A percentile compares a stretch with the other conserved stretches of the same genome.
Conservation (phyloP, 2,329 filamentous ascomycete species). For the Sphaerulina musiva region DNA sequence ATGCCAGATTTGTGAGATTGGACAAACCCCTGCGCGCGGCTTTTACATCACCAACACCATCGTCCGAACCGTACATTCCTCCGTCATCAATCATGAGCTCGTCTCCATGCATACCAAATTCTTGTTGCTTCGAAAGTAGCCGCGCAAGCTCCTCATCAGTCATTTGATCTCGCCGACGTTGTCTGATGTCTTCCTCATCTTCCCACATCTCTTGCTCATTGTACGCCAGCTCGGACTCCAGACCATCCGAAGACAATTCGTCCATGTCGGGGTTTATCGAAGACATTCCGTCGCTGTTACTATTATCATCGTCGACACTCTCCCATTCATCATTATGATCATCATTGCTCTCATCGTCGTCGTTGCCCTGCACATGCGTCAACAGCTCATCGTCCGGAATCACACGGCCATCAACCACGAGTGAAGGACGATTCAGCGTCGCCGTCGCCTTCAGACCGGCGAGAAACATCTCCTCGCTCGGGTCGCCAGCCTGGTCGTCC, state of each 20-base stretch:
- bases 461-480: conserved; percentile 11
- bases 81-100: conserved; percentile 52
- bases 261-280: conserved; percentile 27
- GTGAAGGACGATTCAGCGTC: conserved; percentile 23
- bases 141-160: conserved; percentile 59
- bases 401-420: conserved; percentile 28
- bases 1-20: conserved; percentile 24
- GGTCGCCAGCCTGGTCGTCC: conserved; percentile 21
- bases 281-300: conserved; percentile 15
- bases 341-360: conserved; percentile 14
- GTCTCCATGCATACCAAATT: conserved; percentile 55
- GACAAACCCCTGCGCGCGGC: conserved; percentile 29
- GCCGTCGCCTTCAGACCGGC: conserved; percentile 9
- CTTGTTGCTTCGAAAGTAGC: conserved; percentile 55
- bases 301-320: conserved; percentile 18
- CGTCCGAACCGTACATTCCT: conserved; percentile 20
- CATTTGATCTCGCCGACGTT: conserved; percentile 36
- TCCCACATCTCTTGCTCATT: conserved; percentile 33
- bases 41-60: conserved; percentile 28
- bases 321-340: conserved; percentile 15
- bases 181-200: conserved; percentile 39
- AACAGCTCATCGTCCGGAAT: conserved; percentile 29
- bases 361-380: conserved; percentile 13
- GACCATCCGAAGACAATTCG: conserved; percentile 31
- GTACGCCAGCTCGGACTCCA: conserved; percentile 32